Evolutionary conservation across 148 eudicot genomes (phyloP), one percentile per base, ranked within the genome.

Genomic region (Silene uniflora): DNA sequence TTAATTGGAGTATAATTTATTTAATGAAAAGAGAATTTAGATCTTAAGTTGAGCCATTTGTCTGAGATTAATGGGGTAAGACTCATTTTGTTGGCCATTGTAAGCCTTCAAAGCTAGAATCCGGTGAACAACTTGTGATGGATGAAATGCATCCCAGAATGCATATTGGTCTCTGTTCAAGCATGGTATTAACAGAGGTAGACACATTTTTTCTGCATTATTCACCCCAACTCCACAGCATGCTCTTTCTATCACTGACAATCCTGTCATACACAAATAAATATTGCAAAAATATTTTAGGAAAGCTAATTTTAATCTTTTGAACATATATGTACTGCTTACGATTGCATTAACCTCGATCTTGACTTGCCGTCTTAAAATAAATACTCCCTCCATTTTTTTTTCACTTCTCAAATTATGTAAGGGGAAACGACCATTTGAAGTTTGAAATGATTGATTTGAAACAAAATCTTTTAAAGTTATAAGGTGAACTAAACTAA

Each of bases 101-200:
- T 85, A 89, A 73, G 93, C 97, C 80, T 72, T 80, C 16, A 21
- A 64, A 59, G 92, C 98, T 22, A 93, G 77, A 58, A 87, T 66
- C 63, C 72, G 74, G 62, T 90, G 86, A 11, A 82, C 91, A 29
- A 79, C 86, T 78, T 91, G 80, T 0, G 95, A 87, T 7, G 98
- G 98, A 80, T 93, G 98, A 76, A 80, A 93, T 29, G 92, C 92
- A 75, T 93, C 98, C 98, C 98, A 93, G 44, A 91, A 93, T 1
- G 89, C 82, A 72, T 88, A 81, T 29, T 88, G 77, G 13, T 73
- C 81, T 80, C 98, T 88, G 66, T 91, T 83, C 7, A 13, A 16
- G 71, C 98, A 91, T 72, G 98, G 98, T 4, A 83, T 70, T 64
- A 80, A 76, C 17, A 89, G 73, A n/a, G 98, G 98, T 22, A 88